These are phyloP conservation scores for Lycium ferocissimum DNA, from an alignment of 257 asterid genomes.

Conservation along the genomic window DNA sequence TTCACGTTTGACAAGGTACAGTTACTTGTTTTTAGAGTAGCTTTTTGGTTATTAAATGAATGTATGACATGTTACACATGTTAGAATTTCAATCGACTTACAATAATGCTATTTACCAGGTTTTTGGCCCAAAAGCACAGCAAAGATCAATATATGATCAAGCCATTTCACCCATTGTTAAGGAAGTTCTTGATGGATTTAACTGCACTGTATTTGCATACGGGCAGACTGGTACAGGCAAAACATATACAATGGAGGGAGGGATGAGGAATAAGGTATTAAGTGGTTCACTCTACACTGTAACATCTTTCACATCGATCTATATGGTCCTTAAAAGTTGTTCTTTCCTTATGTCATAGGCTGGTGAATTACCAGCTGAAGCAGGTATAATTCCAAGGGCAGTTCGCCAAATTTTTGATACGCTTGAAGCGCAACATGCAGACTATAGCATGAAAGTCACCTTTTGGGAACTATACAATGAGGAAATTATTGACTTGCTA, in stretches of 20 bases:
- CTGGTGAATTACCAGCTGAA: conserved; percentile 82
- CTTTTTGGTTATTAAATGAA: conserved; percentile 13
- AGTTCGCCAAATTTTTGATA: conserved; percentile 80
- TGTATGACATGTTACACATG: not conserved
- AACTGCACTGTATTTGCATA: conserved; percentile 87
- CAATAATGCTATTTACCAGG: conserved; percentile 42
- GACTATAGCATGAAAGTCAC: conserved; percentile 87
- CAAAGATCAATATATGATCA: conserved; percentile 86
- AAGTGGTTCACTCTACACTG: not conserved
- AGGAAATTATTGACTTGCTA: conserved; percentile 76
- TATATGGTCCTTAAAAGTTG: not conserved
- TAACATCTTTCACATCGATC: conserved; percentile 6
- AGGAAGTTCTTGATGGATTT: conserved; percentile 80
- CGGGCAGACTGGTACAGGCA: conserved; percentile 88
- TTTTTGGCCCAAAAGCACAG: conserved; percentile 87
- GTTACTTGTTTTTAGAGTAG: conserved; percentile 15
- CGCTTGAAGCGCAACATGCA: conserved; percentile 79
- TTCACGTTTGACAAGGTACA: conserved; percentile 84
- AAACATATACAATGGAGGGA: conserved; percentile 87
- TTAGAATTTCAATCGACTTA: not conserved
- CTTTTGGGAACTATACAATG: conserved; percentile 82
- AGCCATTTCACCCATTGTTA: conserved; percentile 78
- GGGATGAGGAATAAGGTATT: conserved; percentile 80
- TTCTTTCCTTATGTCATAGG: conserved; percentile 46
- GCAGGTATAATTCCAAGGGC: conserved; percentile 93